A percentile compares a stretch with the other conserved stretches of the same genome.
Evolutionary conservation across 495 filamentous ascomycete genomes (phyloP).

Genomic region (Xylaria cubensis): DNA sequence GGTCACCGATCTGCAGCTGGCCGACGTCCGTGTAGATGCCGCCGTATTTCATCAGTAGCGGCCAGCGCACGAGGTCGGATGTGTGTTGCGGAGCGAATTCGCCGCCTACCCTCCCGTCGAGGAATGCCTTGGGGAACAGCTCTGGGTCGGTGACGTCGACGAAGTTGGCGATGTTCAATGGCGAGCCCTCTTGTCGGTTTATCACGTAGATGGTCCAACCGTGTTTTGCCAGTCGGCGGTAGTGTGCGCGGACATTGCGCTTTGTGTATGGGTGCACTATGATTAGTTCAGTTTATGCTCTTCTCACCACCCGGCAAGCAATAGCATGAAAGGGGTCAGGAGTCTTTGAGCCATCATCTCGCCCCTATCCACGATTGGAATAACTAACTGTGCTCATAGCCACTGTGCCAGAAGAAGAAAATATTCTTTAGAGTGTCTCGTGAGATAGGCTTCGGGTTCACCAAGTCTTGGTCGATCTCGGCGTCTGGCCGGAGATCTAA

Average conservation of each 20-base stretch:
- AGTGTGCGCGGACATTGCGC: slow-evolving; percentile 63
- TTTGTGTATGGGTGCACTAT: slow-evolving; percentile 57
- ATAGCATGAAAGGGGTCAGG: background rate
- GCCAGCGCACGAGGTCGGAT: slow-evolving; percentile 63
- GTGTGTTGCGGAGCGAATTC: slow-evolving; percentile 58
- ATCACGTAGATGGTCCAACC: slow-evolving; percentile 63
- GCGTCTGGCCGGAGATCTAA: slow-evolving; percentile 55
- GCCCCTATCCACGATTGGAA: background rate
- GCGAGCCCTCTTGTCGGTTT: slow-evolving; percentile 50
- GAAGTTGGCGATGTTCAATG: slow-evolving; percentile 55
- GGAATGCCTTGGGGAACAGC: slow-evolving; percentile 57
- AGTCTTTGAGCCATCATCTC: background rate
- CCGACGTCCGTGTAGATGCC: slow-evolving; percentile 65
- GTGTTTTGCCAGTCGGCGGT: slow-evolving; percentile 55
- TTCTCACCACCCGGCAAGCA: background rate
- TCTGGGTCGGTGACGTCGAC: slow-evolving; percentile 51
- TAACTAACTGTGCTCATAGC: slow-evolving; percentile 40
- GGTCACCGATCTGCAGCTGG: slow-evolving; percentile 61
- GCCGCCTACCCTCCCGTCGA: slow-evolving; percentile 54
- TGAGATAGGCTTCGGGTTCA: slow-evolving; percentile 49
- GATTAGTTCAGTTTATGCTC: slow-evolving; percentile 19
- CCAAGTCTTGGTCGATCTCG: slow-evolving; percentile 52
- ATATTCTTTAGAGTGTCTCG: slow-evolving; percentile 52
- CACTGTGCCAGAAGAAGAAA: slow-evolving; percentile 65
- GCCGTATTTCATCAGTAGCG: slow-evolving; percentile 60